These are phyloP conservation scores for Globisporangium abappressorium DNA, from an alignment of 352 stramenopile species.

Conservation along the genomic window DNA sequence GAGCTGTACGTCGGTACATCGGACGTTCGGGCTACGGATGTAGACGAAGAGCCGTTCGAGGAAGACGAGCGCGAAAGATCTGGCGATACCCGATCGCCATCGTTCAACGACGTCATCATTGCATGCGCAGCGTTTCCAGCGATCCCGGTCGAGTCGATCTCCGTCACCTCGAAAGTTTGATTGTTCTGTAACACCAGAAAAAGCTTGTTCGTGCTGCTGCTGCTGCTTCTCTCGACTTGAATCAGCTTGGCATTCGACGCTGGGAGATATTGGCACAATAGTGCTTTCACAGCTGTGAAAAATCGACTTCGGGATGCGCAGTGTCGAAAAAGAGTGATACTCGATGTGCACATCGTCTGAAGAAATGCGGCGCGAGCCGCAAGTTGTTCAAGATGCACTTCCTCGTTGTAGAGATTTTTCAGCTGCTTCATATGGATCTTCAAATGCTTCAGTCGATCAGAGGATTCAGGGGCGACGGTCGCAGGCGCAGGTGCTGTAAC, in stretches of 20 bases:
- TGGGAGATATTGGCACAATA: constrained; percentile 38
- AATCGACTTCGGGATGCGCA: constrained; percentile 30
- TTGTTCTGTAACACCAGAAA: constrained; percentile 17
- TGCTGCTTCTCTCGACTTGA: constrained; percentile 24
- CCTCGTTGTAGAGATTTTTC: constrained; percentile 39
- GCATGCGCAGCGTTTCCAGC: constrained; percentile 10
- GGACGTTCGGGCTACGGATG: background rate
- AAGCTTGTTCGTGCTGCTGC: background rate
- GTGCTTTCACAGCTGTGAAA: constrained; percentile 39
- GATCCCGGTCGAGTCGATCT: constrained; percentile 12
- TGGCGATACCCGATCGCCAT: background rate
- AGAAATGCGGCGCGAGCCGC: constrained; percentile 29
- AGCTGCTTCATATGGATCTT: constrained; percentile 54
- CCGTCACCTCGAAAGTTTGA: background rate
- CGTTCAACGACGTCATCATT: constrained; percentile 1
- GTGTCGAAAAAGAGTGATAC: constrained; percentile 45
- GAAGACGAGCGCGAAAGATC: constrained; percentile 6
- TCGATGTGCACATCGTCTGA: constrained; percentile 41
- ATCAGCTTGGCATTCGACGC: constrained; percentile 25
- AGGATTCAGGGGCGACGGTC: background rate
- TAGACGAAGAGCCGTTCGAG: background rate
- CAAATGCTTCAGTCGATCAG: constrained; percentile 36
- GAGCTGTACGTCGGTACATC: background rate
- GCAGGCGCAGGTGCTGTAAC: background rate
- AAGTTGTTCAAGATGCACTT: constrained; percentile 48